Evolutionary conservation across 768 basidiomycete species (phyloP).

Genomic region (Lactarius hatsudake): DNA sequence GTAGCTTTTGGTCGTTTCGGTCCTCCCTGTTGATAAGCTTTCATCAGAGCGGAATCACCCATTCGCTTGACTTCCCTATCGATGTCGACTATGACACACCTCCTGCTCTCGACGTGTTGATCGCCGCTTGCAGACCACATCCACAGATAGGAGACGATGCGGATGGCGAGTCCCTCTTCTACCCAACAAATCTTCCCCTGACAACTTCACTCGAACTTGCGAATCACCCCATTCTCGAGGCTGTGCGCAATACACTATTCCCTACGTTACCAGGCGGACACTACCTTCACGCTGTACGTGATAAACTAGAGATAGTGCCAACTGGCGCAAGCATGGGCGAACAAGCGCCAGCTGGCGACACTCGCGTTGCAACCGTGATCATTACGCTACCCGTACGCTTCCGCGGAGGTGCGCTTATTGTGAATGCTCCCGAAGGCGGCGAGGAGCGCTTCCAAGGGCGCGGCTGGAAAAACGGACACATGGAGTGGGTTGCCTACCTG

Average conservation of each 20-base stretch:
- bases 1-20: slow-evolving; percentile 25
- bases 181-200: slow-evolving; percentile 67
- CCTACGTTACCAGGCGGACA: slow-evolving; percentile 65
- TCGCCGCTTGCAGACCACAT: slow-evolving; percentile 69
- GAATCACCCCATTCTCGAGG: slow-evolving; percentile 79
- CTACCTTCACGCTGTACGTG: slow-evolving; percentile 64
- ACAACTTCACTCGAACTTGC: slow-evolving; percentile 76
- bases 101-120: slow-evolving; percentile 74
- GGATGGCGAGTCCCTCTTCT: slow-evolving; percentile 66
- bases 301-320: slow-evolving; percentile 67
- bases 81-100: slow-evolving; percentile 72
- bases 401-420: slow-evolving; percentile 62
- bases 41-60: slow-evolving; percentile 67
- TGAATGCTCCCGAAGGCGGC: slow-evolving; percentile 52
- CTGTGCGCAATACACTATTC: slow-evolving; percentile 69
- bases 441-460: slow-evolving; percentile 63
- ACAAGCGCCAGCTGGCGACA: slow-evolving; percentile 59
- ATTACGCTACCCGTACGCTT: slow-evolving; percentile 74
- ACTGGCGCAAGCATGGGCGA: slow-evolving; percentile 56
- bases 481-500: slow-evolving; percentile 78
- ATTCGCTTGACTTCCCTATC: slow-evolving; percentile 80
- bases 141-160: slow-evolving; percentile 48
- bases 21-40: slow-evolving; percentile 9
- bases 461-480: slow-evolving; percentile 59
- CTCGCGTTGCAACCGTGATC: slow-evolving; percentile 67